Percentiles rank a stretch among this genome's conserved stretches.
Conservation (phyloP, 208 protist genomes). For the Leptomonas pyrrhocoris region DNA sequence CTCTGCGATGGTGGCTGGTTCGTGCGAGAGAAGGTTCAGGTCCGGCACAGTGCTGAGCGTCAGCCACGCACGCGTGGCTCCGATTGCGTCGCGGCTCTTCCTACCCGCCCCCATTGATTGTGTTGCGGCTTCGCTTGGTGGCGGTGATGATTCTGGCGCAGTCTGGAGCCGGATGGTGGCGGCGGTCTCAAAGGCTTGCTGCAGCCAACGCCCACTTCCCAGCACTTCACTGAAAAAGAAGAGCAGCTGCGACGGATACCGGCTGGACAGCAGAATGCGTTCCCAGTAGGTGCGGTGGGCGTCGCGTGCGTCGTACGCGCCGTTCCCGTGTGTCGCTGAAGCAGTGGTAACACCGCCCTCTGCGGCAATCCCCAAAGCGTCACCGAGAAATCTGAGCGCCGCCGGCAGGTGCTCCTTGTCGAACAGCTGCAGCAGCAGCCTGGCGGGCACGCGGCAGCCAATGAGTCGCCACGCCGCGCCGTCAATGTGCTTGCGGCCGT, state of each 20-base stretch:
- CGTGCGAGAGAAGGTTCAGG: constrained; percentile 2
- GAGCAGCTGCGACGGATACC: constrained; percentile 39
- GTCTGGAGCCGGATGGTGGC: neutral
- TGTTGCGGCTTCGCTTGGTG: neutral
- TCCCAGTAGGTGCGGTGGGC: constrained; percentile 23
- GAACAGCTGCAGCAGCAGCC: constrained; percentile 11
- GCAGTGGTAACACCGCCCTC: neutral
- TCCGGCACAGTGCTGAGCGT: constrained; percentile 15
- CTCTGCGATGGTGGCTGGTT: neutral
- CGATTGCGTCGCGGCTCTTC: neutral
- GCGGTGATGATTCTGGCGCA: neutral
- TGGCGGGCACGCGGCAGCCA: neutral
- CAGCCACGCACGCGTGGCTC: neutral
- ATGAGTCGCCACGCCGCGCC: constrained; percentile 1
- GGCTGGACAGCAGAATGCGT: constrained; percentile 22
- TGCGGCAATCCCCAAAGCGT: neutral
- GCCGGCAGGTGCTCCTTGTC: constrained; percentile 5
- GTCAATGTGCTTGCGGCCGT: neutral
- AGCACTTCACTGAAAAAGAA: constrained; percentile 43
- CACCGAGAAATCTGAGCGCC: constrained; percentile 12
- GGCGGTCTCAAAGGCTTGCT: constrained; percentile 9
- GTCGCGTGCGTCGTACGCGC: neutral
- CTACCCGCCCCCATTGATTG: neutral
- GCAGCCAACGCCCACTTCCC: constrained; percentile 22
- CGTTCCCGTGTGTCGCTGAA: neutral